Percentiles rank a stretch among this genome's conserved stretches.
Evolutionary conservation across 2,329 filamentous ascomycete genomes (phyloP).

Genomic region (Domatiomyces globalis): DNA sequence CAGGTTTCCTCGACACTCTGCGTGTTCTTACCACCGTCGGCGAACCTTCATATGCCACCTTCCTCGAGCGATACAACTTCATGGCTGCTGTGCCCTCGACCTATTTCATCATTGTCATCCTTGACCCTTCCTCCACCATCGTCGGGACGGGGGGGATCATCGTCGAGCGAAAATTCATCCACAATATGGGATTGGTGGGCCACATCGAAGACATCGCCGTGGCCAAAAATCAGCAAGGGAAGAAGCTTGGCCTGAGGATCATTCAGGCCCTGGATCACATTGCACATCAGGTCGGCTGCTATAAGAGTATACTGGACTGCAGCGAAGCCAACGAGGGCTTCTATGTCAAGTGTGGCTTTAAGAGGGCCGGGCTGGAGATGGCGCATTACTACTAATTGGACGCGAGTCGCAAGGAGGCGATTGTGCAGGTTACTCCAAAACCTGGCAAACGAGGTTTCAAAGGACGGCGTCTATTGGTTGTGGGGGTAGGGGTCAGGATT

Average conservation of each 20-base stretch:
- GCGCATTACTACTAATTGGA: conserved; percentile 61
- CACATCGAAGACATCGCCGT: conserved; percentile 98
- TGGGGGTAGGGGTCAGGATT: not conserved
- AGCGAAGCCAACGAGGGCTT: conserved; percentile 93
- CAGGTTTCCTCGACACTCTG: conserved; percentile 73
- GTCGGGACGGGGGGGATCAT: conserved; percentile 86
- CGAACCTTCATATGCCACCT: conserved; percentile 61
- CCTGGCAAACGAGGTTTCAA: not conserved
- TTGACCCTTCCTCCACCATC: conserved; percentile 54
- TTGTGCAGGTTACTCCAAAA: not conserved
- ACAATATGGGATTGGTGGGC: conserved; percentile 50
- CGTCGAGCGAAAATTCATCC: conserved; percentile 67
- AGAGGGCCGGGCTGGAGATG: conserved; percentile 87
- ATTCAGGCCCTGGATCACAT: conserved; percentile 89
- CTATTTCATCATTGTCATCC: conserved; percentile 79
- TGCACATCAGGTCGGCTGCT: conserved; percentile 78
- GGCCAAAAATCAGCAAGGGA: conserved; percentile 86
- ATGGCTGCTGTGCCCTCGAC: conserved; percentile 58
- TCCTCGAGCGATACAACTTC: conserved; percentile 68
- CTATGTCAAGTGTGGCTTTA: conserved; percentile 95
- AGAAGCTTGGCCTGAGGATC: conserved; percentile 83
- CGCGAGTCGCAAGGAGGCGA: not conserved
- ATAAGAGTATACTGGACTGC: conserved; percentile 94
- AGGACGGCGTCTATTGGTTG: not conserved
- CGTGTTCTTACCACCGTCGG: conserved; percentile 87